Conservation (phyloP, 2,329 filamentous ascomycete genomes). For the Colletotrichum chlorophyti region DNA sequence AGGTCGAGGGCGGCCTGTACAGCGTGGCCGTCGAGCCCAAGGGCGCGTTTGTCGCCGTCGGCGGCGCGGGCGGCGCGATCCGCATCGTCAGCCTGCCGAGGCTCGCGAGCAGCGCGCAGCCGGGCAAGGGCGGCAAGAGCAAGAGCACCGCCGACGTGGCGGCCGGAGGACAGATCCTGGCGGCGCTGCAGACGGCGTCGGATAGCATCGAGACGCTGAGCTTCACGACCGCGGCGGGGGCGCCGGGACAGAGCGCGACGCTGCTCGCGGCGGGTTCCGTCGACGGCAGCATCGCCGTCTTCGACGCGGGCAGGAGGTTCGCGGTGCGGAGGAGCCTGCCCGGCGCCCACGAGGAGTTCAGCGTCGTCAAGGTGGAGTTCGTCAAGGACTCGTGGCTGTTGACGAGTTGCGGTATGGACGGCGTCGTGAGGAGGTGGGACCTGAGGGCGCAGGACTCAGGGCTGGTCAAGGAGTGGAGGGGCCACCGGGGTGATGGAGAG, state of each 20-base stretch:
- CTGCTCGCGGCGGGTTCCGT: slow-evolving; percentile 72
- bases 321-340: slow-evolving; percentile 83
- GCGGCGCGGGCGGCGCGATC: slow-evolving; percentile 86
- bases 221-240: slow-evolving; percentile 52
- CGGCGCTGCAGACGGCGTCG: slow-evolving; percentile 79
- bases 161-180: slow-evolving; percentile 71
- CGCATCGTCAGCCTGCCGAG: slow-evolving; percentile 85
- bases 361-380: slow-evolving; percentile 93
- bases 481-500: slow-evolving; percentile 84
- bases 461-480: slow-evolving; percentile 86
- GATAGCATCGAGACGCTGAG: slow-evolving; percentile 79
- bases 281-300: slow-evolving; percentile 82
- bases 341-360: slow-evolving; percentile 85
- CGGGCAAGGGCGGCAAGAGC: slow-evolving; percentile 34
- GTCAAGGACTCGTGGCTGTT: slow-evolving; percentile 73
- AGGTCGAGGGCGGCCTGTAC: slow-evolving; percentile 89
- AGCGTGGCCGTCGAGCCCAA: slow-evolving; percentile 83
- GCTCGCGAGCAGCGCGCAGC: slow-evolving; percentile 40
- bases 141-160: slow-evolving; percentile 46
- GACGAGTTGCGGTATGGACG: slow-evolving; percentile 91
- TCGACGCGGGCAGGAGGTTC: slow-evolving; percentile 86
- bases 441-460: slow-evolving; percentile 69
- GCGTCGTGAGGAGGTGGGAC: slow-evolving; percentile 90
- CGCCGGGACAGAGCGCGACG: slow-evolving; percentile 45
- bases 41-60: slow-evolving; percentile 81